Evolutionary conservation across 768 basidiomycete genomes (phyloP).

Genomic region (Pilatotrama ljubarskyi): DNA sequence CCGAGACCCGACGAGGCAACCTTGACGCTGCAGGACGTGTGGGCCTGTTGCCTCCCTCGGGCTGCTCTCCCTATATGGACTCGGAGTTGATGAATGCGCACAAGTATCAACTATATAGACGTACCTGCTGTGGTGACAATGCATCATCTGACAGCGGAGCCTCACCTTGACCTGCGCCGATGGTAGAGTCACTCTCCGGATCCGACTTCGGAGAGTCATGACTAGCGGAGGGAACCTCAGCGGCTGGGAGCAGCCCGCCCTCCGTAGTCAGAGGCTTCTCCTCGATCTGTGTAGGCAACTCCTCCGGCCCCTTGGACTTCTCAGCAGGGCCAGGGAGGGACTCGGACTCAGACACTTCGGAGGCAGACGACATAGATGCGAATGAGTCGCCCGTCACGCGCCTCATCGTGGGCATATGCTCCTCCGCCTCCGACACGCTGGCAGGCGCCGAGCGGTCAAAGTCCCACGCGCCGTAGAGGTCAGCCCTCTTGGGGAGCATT

Average conservation of each 20-base stretch:
- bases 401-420: slow-evolving; percentile 44
- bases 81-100: background rate
- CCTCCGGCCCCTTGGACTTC: background rate
- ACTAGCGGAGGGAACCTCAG: slow-evolving; percentile 10
- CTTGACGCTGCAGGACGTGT: slow-evolving; percentile 46
- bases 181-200: slow-evolving; percentile 82
- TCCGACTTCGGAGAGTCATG: slow-evolving; percentile 47
- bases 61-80: slow-evolving; percentile 10
- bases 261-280: slow-evolving; percentile 22
- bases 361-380: slow-evolving; percentile 59
- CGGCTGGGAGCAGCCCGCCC: slow-evolving; percentile 4
- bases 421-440: slow-evolving; percentile 75
- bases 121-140: slow-evolving; percentile 20
- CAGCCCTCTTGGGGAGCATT: slow-evolving; percentile 69
- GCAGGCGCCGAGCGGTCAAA: slow-evolving; percentile 58
- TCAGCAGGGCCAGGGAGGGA: slow-evolving; percentile 30
- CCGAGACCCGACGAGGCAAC: slow-evolving; percentile 58
- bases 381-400: slow-evolving; percentile 57
- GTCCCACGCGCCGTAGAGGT: slow-evolving; percentile 54
- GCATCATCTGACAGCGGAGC: slow-evolving; percentile 10
- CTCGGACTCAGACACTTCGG: slow-evolving; percentile 71
- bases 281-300: background rate
- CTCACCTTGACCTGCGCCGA: slow-evolving; percentile 50
- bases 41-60: slow-evolving; percentile 25
- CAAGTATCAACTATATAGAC: background rate